Base-by-base conservation (phyloP, 2,329 filamentous ascomycete species). In the Pseudofabraea citricarpa region DNA sequence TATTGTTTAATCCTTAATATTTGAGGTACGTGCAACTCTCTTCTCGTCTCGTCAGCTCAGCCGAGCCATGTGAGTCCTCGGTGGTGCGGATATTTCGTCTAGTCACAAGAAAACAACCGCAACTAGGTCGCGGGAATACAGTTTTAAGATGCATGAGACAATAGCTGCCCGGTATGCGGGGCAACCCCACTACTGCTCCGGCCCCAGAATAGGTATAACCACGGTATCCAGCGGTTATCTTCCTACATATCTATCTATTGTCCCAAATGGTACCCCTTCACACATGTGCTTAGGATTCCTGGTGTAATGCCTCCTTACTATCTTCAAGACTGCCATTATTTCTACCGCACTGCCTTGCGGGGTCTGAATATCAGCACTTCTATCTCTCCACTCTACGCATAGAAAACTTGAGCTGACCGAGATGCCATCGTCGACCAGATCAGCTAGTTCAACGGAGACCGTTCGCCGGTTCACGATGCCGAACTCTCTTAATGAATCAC, bases 261-360 rank as follows among this genome's bases (percentile, higher is more conserved):
- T 4, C 29, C 27, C n/a, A n/a, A n/a, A n/a, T n/a, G n/a, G n/a
- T n/a, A n/a, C n/a, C n/a, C n/a, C n/a, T n/a, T n/a, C n/a, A n/a
- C n/a, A n/a, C n/a, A n/a, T n/a, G n/a, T n/a, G n/a, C n/a, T n/a
- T n/a, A n/a, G n/a, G 4, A 41, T 37, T n/a, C 46, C 44, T 23
- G 43, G 43, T 54, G 46, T 53, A 49, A 94, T 94, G 87, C 86
- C 86, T 73, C 67, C 75, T 58, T 91, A 88, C 66, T 94, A 74
- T 67, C 72, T 87, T 45, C 84, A 93, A 74, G 86, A 94, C 67
- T 94, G 87, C 61, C 88, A 94, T 65, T 94, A 94, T 70, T 94
- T 95, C 70, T 93, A 87, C 73, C 87, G 87, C 73, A 94, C 84
- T 66, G 86, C 87, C 62, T 72, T 95, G 70, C 87, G 87, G 73